Base-by-base conservation (phyloP, 2,329 filamentous ascomycete genomes). In the Pestalotiopsis fici region DNA sequence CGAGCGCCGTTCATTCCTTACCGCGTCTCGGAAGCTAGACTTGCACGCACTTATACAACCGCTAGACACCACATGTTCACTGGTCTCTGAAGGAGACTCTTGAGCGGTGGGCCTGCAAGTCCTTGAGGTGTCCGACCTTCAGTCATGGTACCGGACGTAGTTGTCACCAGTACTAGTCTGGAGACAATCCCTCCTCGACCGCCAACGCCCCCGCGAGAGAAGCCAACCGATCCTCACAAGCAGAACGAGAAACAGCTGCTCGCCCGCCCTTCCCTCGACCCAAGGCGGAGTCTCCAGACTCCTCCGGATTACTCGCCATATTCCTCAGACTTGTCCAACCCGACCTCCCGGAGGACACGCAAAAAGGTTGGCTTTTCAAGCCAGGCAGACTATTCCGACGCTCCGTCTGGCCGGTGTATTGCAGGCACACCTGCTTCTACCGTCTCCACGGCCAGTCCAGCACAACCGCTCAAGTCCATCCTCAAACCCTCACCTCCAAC, bases 161-260 rank as follows among this genome's bases (percentile, higher is more conserved):
- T 69, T 39, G 69, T 76, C 65, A 73, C 78, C 69, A 80, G 73
- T 72, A 50, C 18, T 50, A 76, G 83, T 73, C 80, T 90, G 72
- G 85, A 88, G 70, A 82, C 83, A 67, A 81, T 90, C 65, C 82
- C 85, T 70, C 78, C 87, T 69, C 85, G 88, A 77, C 90, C 90
- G 28, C 90, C 90, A n/a, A 92, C 90, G 39, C 90, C 90, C 59
- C 90, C 90, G n/a, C 86, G 85, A 72, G 87, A 88, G 75, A 80
- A 83, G 43, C 79, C 77, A 81, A 62, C 72, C 75, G 31, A 72
- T 76, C 35, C 66, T 72, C 64, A 47, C 18, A 60, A 64, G 37
- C 25, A 55, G 37, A 66, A 61, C n/a, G 28, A 61, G 56, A 82
- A 81, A 69, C 73, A 78, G 47, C 71, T 77, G n/a, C 72, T 80